phyloP scores from a whole-genome alignment of 2,329 filamentous ascomycete genomes.

The Penicillium digitatum region DNA sequence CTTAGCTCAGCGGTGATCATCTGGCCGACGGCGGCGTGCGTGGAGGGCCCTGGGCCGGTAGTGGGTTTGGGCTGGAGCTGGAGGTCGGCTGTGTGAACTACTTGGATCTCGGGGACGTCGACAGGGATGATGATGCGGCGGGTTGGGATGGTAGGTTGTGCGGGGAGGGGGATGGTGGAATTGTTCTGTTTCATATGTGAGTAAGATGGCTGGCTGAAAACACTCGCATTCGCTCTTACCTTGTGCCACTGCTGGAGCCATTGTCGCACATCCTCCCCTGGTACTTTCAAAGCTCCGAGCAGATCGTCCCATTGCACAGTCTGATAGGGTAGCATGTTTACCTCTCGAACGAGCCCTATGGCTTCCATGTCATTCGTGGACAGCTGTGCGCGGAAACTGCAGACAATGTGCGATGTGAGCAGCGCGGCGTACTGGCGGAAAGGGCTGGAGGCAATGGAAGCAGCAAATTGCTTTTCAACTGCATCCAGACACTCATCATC shows the following conservation, averaged over 20 bases:
- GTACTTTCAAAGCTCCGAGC: constrained; percentile 49
- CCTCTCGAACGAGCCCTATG: constrained; percentile 52
- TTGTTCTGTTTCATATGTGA: constrained; percentile 30
- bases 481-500: constrained; percentile 64
- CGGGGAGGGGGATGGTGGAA: constrained; percentile 30
- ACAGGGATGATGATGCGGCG: constrained; percentile 80
- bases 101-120: constrained; percentile 75
- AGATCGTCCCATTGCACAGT: constrained; percentile 53
- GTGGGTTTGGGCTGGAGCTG: constrained; percentile 29
- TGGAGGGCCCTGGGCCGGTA: constrained; percentile 18
- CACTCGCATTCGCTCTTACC: constrained; percentile 34
- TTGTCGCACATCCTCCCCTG: constrained; percentile 42
- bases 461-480: constrained; percentile 46
- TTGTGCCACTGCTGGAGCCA: constrained; percentile 59
- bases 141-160: constrained; percentile 38
- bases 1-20: constrained; percentile 46
- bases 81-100: constrained; percentile 69
- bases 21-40: constrained; percentile 45
- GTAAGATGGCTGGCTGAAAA: constrained; percentile 3
- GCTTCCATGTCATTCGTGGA: constrained; percentile 51
- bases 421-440: constrained; percentile 49
- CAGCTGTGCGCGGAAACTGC: constrained; percentile 45
- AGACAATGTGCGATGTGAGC: constrained; percentile 50
- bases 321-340: constrained; percentile 51
- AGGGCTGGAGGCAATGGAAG: constrained; percentile 46